Conservation (phyloP, 2,329 filamentous ascomycete species). For the Sporothrix pallida region DNA sequence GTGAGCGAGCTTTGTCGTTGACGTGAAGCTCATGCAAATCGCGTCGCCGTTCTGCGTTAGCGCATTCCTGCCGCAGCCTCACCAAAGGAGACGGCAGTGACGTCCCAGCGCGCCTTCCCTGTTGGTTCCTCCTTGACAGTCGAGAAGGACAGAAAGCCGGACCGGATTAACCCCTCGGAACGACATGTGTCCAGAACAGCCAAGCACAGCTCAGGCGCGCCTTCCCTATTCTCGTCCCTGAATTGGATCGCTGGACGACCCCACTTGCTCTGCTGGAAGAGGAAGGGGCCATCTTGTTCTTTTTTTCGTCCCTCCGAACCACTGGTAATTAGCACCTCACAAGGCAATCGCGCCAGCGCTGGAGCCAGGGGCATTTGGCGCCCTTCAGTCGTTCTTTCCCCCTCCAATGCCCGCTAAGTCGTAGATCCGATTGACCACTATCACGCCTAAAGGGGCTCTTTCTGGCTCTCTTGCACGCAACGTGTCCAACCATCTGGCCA, state of each 20-base stretch:
- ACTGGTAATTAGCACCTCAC: background rate
- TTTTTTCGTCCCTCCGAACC: slow-evolving; percentile 6
- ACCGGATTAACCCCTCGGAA: slow-evolving; percentile 45
- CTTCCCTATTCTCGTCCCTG: slow-evolving; percentile 21
- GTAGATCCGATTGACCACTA: background rate
- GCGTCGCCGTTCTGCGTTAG: slow-evolving; percentile 33
- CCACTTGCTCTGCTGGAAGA: slow-evolving; percentile 12
- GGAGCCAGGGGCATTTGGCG: slow-evolving; percentile 13
- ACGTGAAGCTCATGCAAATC: slow-evolving; percentile 32
- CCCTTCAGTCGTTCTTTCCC: slow-evolving; percentile 20
- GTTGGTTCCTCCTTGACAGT: too few relatives aligned
- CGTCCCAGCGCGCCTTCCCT: slow-evolving; percentile 15
- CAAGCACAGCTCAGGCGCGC: slow-evolving; percentile 4
- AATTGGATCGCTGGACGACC: slow-evolving; percentile 23
- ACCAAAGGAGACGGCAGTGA: slow-evolving; percentile 10
- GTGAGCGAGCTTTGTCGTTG: background rate
- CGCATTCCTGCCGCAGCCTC: slow-evolving; percentile 28
- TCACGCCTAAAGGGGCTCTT: background rate
- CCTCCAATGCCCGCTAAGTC: slow-evolving; percentile 18
- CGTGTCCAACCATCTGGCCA: slow-evolving; percentile 34
- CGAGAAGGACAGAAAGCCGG: too few relatives aligned
- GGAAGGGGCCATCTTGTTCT: slow-evolving; percentile 1
- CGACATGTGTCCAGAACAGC: slow-evolving; percentile 42
- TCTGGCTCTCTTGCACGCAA: slow-evolving; percentile 21
- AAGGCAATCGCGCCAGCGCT: slow-evolving; percentile 18